Percentiles rank a stretch among this genome's conserved stretches.
Conservation (phyloP, 2,329 filamentous ascomycete genomes). For the Lecanicillium sp. region DNA sequence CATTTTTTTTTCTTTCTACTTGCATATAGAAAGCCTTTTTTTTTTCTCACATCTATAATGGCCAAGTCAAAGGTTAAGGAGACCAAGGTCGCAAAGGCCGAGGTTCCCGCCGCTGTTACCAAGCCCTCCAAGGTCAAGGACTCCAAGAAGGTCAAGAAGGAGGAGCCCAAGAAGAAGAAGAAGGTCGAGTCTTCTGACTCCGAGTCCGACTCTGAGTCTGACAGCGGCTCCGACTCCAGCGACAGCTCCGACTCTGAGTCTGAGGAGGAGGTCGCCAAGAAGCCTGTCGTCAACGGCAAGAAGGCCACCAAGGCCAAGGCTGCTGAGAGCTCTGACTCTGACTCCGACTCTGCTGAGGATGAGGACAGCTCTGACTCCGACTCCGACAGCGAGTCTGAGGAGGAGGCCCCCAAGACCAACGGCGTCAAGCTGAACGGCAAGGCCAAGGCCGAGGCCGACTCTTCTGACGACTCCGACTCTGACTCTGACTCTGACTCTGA, state of each 20-base stretch:
- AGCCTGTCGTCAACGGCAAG: conserved; percentile 24
- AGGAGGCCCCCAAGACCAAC: conserved; percentile 23
- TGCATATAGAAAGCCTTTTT: conserved; percentile 9
- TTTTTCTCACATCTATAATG: conserved; percentile 39
- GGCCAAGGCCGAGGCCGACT: conserved; percentile 22
- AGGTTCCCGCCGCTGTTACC: conserved; percentile 51
- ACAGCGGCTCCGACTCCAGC: conserved; percentile 24
- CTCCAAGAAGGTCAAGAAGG: conserved; percentile 54
- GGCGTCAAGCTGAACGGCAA: conserved; percentile 26
- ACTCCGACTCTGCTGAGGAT: conserved; percentile 19
- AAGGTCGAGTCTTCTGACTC: conserved; percentile 33
- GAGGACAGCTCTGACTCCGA: conserved; percentile 22
- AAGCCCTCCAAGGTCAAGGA: conserved; percentile 61
- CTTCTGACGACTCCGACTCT: conserved; percentile 19
- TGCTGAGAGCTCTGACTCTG: conserved; percentile 9
- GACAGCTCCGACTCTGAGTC: conserved; percentile 22
- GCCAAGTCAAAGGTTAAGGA: conserved; percentile 57
- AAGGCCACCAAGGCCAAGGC: conserved; percentile 20
- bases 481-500: conserved; percentile 18
- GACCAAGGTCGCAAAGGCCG: conserved; percentile 46
- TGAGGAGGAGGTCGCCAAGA: conserved; percentile 29
- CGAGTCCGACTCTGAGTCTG: conserved; percentile 23
- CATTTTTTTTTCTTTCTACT: conserved; percentile 9
- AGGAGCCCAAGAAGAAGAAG: conserved; percentile 39
- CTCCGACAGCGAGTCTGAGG: conserved; percentile 32